Evolutionary conservation across 768 basidiomycete genomes (phyloP).

Genomic region (Mrakia blollopis): DNA sequence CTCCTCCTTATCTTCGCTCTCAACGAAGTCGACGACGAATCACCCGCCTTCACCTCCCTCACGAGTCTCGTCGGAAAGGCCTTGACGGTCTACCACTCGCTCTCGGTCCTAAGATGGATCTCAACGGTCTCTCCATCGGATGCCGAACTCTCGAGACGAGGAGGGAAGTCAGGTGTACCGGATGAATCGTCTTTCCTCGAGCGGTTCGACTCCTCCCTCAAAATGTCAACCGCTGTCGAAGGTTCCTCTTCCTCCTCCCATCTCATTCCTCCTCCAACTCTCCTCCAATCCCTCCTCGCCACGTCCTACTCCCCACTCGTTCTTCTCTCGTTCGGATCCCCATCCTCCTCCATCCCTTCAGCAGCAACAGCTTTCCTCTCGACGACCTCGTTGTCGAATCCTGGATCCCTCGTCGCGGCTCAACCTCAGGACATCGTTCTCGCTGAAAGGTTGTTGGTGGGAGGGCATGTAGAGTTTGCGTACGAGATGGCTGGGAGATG

Average conservation of each 20-base stretch:
- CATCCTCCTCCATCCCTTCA: constrained; percentile 13
- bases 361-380: constrained; percentile 4
- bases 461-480: constrained; percentile 25
- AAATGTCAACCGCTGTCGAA: not conserved
- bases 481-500: constrained; percentile 29
- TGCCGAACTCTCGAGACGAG: not conserved
- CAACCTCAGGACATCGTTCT: constrained; percentile 19
- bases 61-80: constrained; percentile 24
- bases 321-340: not conserved
- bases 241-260: not conserved
- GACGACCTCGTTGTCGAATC: not conserved
- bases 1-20: constrained; percentile 29
- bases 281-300: constrained; percentile 18
- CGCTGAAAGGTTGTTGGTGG: not conserved
- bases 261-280: constrained; percentile 5
- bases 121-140: not conserved
- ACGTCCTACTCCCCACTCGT: not conserved
- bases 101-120: constrained; percentile 15
- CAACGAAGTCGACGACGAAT: constrained; percentile 29
- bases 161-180: not conserved
- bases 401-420: not conserved
- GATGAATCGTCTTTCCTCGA: constrained; percentile 7
- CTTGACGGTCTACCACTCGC: constrained; percentile 15
- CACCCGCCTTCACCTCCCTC: constrained; percentile 25
- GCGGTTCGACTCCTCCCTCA: constrained; percentile 16